Evolutionary conservation across 371 early-diverging fungal species (phyloP).

Genomic region (Actinomortierella ambigua): DNA sequence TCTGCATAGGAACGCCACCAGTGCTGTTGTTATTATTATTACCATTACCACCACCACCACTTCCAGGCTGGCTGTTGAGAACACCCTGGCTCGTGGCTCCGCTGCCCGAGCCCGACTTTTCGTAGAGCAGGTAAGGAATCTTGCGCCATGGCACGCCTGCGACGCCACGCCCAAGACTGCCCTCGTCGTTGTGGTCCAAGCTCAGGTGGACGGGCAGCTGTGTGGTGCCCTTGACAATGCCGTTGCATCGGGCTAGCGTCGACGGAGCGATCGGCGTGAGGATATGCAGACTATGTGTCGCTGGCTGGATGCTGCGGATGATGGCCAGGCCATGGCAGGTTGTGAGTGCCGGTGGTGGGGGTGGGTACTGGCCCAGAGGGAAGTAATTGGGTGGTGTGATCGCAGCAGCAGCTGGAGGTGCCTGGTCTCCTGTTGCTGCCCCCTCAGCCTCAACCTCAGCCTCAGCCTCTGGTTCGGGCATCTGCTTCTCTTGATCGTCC

Average conservation of each 20-base stretch:
- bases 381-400: slow-evolving; percentile 54
- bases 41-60: slow-evolving; percentile 14
- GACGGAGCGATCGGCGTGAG: slow-evolving; percentile 63
- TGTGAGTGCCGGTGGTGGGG: slow-evolving; percentile 54
- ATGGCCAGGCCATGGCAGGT: slow-evolving; percentile 76
- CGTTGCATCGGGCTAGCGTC: slow-evolving; percentile 58
- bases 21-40: too few relatives aligned
- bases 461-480: neutral
- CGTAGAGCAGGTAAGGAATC: slow-evolving; percentile 55
- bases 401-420: neutral
- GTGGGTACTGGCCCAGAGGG: slow-evolving; percentile 52
- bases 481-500: neutral
- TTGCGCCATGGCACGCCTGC: slow-evolving; percentile 55
- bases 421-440: neutral
- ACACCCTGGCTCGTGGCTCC: slow-evolving; percentile 2
- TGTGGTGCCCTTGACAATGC: slow-evolving; percentile 63
- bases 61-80: slow-evolving; percentile 31
- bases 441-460: neutral
- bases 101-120: slow-evolving; percentile 42
- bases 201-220: slow-evolving; percentile 55
- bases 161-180: slow-evolving; percentile 37
- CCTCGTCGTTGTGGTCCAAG: slow-evolving; percentile 45
- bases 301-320: slow-evolving; percentile 74
- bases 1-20: neutral
- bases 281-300: slow-evolving; percentile 60